Evolutionary conservation across 192 early-diverging fungal species (phyloP).

Genomic region (Backusella westeae): DNA sequence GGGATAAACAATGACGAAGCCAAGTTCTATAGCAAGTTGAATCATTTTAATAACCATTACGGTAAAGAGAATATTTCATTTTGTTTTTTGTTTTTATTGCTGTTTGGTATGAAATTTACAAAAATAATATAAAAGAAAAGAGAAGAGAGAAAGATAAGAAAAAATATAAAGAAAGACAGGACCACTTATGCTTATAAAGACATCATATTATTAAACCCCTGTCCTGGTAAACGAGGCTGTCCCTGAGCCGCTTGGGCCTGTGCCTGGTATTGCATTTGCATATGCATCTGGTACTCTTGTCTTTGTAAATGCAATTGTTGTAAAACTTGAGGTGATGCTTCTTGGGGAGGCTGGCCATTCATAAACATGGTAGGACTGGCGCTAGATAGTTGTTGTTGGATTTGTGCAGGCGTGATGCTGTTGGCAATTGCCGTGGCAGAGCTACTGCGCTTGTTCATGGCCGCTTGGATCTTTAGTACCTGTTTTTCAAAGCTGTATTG

Average conservation of each 20-base stretch:
- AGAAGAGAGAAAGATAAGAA: neutral
- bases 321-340: neutral
- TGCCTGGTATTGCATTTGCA: slow-evolving; percentile 12
- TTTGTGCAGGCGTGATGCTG: slow-evolving; percentile 18
- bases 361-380: slow-evolving; percentile 7
- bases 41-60: no score
- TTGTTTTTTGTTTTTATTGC: neutral
- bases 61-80: neutral
- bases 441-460: neutral
- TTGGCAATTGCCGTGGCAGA: neutral
- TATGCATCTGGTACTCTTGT: slow-evolving; percentile 9
- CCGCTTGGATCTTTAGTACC: neutral
- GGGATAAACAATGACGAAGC: no score
- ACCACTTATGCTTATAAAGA: neutral
- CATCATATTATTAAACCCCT: slow-evolving; percentile 13
- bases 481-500: slow-evolving; percentile 51
- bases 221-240: neutral
- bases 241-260: neutral
- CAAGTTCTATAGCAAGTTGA: no score
- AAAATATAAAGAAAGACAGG: no score
- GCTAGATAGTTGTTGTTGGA: slow-evolving; percentile 18
- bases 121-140: neutral
- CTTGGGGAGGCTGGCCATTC: neutral
- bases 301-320: slow-evolving; percentile 11
- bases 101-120: slow-evolving; percentile 6